Base-by-base conservation (phyloP, 163 green algal species). In the Chloromonas sp. region DNA sequence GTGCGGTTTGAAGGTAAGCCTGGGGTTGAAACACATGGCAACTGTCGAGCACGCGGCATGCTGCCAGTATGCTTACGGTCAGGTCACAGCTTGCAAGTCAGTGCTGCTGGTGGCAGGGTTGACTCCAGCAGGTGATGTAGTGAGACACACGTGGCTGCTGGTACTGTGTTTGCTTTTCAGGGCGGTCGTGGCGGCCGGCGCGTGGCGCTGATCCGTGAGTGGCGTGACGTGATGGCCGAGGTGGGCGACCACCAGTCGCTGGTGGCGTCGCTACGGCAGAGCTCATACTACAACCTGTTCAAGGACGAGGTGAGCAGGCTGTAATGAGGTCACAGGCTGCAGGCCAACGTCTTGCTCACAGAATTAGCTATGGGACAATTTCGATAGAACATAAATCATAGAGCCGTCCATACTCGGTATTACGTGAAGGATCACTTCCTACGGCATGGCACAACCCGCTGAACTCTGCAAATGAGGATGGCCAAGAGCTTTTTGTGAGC, bases 231-330 rank as follows among this genome's bases (percentile, higher is more conserved):
- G 58, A 86, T 96, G 84, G 93, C 90, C 8, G 94, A 97, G 82
- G 88, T 97, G 1, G 90, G 90, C 3, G 92, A 97, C 89, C 89
- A 95, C 71, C 94, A 96, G 87, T 92, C 86, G 74, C 85, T 97
- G 82, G 91, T 95, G 3, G 88, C 87, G 0, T 94, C 88, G 15
- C 90, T 98, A 1, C 93, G 93, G 83, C 87, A 92, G 78, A 94
- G 89, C 36, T 85, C 87, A 57, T 96, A 95, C 87, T 95, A 94
- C 81, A 71, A 86, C 86, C 84, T 94, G 60, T 96, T 97, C 87
- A 96, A 95, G 88, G 92, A 88, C 60, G 84, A 90, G 87, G 81
- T 89, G 11, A 2, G 85, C 60, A 36, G 36, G 36, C 36, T 36
- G 36, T 36, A 36, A 36, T 36, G 36, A 36, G 60, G 61, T 15